Conservation (phyloP, 345 rosid genomes). For the Lepidium sativum region DNA sequence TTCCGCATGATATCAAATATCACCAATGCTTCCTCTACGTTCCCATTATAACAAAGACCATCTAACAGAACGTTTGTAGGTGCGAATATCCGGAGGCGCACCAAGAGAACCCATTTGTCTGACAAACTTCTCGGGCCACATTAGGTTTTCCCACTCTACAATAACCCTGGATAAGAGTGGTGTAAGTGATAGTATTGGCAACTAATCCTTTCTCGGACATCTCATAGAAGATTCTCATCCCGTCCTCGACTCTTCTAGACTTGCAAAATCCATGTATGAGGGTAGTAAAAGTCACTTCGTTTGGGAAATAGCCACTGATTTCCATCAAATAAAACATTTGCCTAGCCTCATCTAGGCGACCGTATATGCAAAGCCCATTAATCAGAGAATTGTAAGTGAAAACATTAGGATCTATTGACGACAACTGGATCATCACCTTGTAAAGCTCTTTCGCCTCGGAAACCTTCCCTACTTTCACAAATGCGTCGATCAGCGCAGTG, state of each 20-base stretch:
- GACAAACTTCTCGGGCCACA: constrained; percentile 14
- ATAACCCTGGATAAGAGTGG: constrained; percentile 13
- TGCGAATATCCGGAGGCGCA: constrained; percentile 9
- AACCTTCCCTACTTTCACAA: constrained; percentile 18
- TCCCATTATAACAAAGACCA: constrained; percentile 16
- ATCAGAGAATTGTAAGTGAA: constrained; percentile 35
- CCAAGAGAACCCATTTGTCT: constrained; percentile 12
- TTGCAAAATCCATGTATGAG: constrained; percentile 26
- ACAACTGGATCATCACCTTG: constrained; percentile 20
- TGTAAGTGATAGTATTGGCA: constrained; percentile 24
- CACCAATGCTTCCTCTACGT: constrained; percentile 6
- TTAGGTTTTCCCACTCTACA: constrained; percentile 12
- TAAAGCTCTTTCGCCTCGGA: constrained; percentile 19
- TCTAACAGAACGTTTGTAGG: constrained; percentile 22
- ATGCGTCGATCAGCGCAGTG: constrained; percentile 20
- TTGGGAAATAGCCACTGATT: constrained; percentile 2
- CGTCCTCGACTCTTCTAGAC: constrained; percentile 14
- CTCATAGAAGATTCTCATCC: not conserved
- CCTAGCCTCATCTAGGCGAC: constrained; percentile 25
- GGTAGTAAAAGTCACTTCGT: constrained; percentile 27
- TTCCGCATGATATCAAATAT: constrained; percentile 8
- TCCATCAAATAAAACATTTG: constrained; percentile 18
- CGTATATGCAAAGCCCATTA: constrained; percentile 26
- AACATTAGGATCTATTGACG: constrained; percentile 24
- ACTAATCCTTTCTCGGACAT: constrained; percentile 12